Evolutionary conservation across 768 basidiomycete species (phyloP).

Genomic region (Agaricus subrufescens): DNA sequence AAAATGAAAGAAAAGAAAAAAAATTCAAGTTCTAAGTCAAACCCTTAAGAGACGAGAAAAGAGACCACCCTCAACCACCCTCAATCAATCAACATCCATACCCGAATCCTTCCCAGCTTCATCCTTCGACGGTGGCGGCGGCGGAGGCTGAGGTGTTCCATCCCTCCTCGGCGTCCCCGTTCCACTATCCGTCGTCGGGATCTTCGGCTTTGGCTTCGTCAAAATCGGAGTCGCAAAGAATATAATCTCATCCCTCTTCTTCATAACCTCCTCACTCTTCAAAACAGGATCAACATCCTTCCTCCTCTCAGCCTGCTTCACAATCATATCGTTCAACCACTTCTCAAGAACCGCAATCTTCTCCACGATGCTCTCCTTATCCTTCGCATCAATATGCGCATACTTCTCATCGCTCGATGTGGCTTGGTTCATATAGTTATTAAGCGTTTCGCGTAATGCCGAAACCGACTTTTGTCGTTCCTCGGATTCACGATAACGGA

Average conservation of each 20-base stretch:
- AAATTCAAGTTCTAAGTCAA: too few relatives aligned
- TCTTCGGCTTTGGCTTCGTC: slow-evolving; percentile 89
- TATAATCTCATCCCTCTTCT: slow-evolving; percentile 90
- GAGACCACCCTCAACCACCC: too few relatives aligned
- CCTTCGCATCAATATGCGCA: slow-evolving; percentile 86
- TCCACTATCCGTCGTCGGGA: slow-evolving; percentile 28
- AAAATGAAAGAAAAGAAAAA: too few relatives aligned
- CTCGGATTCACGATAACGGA: slow-evolving; percentile 80
- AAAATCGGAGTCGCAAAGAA: slow-evolving; percentile 90
- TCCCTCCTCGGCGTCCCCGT: slow-evolving; percentile 49
- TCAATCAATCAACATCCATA: slow-evolving; percentile 78
- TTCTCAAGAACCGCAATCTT: slow-evolving; percentile 86
- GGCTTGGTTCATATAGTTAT: slow-evolving; percentile 80
- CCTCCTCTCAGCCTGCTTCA: slow-evolving; percentile 79
- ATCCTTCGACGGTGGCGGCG: slow-evolving; percentile 25
- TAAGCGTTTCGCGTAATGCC: slow-evolving; percentile 82
- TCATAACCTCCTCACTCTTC: slow-evolving; percentile 74
- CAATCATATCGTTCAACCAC: slow-evolving; percentile 93
- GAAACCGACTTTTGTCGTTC: slow-evolving; percentile 70
- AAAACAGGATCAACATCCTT: slow-evolving; percentile 89
- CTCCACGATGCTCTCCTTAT: slow-evolving; percentile 83
- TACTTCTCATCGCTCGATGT: slow-evolving; percentile 82
- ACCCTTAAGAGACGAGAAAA: too few relatives aligned
- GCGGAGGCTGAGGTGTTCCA: slow-evolving; percentile 43
- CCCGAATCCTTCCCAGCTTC: slow-evolving; percentile 40